Conservation (phyloP, 371 early-diverging fungal genomes). For the Rhizopus sp. region DNA sequence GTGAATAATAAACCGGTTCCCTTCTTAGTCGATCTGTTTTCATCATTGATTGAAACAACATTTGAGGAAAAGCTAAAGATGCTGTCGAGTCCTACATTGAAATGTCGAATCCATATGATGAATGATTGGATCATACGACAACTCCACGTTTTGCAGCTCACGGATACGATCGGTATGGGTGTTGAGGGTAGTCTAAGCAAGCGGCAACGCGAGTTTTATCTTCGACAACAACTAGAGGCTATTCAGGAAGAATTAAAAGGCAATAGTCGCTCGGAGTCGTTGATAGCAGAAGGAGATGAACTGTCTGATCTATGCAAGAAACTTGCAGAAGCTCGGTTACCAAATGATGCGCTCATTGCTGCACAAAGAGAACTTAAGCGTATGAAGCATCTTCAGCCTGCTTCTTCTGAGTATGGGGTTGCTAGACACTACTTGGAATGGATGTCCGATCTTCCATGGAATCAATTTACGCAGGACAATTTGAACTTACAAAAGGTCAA, state of each 20-base stretch:
- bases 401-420: constrained; percentile 81
- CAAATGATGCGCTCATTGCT: constrained; percentile 62
- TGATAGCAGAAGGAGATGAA: constrained; percentile 59
- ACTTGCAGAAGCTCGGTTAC: constrained; percentile 61
- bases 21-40: constrained; percentile 70
- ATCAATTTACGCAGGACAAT: constrained; percentile 27
- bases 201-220: constrained; percentile 79
- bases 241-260: constrained; percentile 57
- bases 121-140: constrained; percentile 69
- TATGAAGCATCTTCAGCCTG: constrained; percentile 70
- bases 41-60: constrained; percentile 68
- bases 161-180: constrained; percentile 72
- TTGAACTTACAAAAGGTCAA: constrained; percentile 70
- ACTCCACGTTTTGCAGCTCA: constrained; percentile 71
- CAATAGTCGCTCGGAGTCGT: not conserved
- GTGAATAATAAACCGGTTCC: constrained; percentile 63
- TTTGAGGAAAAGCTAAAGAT: constrained; percentile 71
- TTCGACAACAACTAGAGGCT: constrained; percentile 65
- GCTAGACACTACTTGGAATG: constrained; percentile 75
- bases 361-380: constrained; percentile 73
- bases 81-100: constrained; percentile 58
- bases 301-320: constrained; percentile 55
- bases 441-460: constrained; percentile 81
- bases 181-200: constrained; percentile 74
- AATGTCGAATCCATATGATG: constrained; percentile 55